Base-by-base conservation (phyloP, 129 eudicot genomes). In the Smallanthus sonchifolius region DNA sequence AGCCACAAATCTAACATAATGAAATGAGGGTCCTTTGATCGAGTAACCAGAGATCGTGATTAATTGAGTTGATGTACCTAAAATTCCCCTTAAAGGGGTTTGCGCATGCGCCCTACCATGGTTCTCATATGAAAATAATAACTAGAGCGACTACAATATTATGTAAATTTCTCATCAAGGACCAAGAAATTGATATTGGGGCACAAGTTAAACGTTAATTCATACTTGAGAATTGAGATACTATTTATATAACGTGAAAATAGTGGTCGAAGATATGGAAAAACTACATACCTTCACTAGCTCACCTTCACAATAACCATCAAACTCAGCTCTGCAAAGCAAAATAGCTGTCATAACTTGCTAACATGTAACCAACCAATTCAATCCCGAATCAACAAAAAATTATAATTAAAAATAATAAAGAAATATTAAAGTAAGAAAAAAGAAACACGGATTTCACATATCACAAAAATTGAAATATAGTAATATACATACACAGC, bases 231-330 rank as follows among this genome's bases (percentile, higher is more conserved):
- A 60, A 3, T 60, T 11, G 6, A 60, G 40, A 19, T 14, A 56
- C 65, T 59, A 59, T 34, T 30, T 59, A 13, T 30, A 64, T 19
- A 11, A 56, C 34, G 47, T 4, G 39, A 61, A 28, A 16, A 63
- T 64, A 54, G 42, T 35, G 10, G 15, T 44, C 66, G 67, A 20
- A 4, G 15, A n/a, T 0, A 10, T 52, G 36, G 16, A 14, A 57
- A 38, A 69, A 42, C 10, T 32, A 19, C 81, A 59, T 81, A 92
- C 97, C 97, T 92, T 92, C 52, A 92, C 85, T 57, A 89, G 87
- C 79, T 89, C 97, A 9, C 88, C 93, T 77, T 92, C 93, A 80
- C 97, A 92, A 67, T 92, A 92, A 30, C 97, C 97, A 87, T 92
- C 97, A 83, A 92, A 92, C 78, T 92, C 97, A 30, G 97, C 96